A percentile compares a stretch with the other conserved stretches of the same genome.
Evolutionary conservation across 2,329 filamentous ascomycete species (phyloP).

Genomic region (Diaporthe sp.): DNA sequence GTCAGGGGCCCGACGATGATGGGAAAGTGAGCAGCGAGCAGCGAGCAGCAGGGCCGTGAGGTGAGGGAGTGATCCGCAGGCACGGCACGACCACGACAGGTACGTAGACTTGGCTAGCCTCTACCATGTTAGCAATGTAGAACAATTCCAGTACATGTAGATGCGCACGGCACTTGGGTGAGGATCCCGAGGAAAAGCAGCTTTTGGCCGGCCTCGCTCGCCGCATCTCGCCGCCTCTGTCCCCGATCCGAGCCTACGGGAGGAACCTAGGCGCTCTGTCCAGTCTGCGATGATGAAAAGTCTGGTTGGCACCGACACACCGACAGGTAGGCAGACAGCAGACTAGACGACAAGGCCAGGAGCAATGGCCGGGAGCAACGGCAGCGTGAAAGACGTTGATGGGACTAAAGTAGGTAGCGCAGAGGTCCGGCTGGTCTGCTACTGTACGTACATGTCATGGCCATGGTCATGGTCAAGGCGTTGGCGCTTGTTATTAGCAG

Average conservation of each 20-base stretch:
- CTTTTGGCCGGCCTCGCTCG: neutral
- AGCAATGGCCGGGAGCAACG: conserved; percentile 8
- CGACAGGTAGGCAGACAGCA: neutral
- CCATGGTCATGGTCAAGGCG: conserved; percentile 1
- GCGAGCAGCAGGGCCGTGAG: neutral
- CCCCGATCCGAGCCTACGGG: conserved; percentile 22
- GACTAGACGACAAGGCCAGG: neutral
- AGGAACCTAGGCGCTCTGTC: neutral
- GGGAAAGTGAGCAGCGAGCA: neutral
- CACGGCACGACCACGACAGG: conserved; percentile 5
- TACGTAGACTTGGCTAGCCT: neutral
- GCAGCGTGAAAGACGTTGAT: conserved; percentile 30
- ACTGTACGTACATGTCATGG: neutral
- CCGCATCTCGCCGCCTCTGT: neutral
- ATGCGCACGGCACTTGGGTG: conserved; percentile 12
- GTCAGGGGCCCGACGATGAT: conserved; percentile 30
- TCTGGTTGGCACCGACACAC: neutral
- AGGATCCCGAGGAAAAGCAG: conserved; percentile 31
- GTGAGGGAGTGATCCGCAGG: conserved; percentile 11
- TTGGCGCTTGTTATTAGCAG: conserved; percentile 9
- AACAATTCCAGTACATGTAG: too few species aligned
- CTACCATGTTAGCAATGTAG: neutral
- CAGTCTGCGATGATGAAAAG: conserved; percentile 7
- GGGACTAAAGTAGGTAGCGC: conserved; percentile 26
- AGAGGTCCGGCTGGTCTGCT: conserved; percentile 13